Base-by-base conservation (phyloP, 805 yeast genomes). In the Candida jianshihensis region DNA sequence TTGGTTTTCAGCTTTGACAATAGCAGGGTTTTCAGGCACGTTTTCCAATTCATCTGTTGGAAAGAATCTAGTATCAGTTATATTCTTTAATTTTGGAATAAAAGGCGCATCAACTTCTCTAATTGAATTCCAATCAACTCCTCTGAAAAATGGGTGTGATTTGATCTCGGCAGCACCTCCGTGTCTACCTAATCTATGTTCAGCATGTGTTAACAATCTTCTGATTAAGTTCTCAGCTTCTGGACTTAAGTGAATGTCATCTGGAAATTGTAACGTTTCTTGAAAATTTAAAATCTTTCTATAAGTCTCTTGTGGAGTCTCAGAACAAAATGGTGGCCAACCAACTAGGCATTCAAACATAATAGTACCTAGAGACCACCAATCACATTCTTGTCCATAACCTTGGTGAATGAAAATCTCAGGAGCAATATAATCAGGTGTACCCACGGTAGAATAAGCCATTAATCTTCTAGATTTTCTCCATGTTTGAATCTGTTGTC, bases 301-400 rank as follows among this genome's bases (percentile, higher is more conserved):
- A 61, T 94, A 92, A 1, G 98, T 92, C 59, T 94, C 98, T 54
- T 92, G 95, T 33, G 94, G 87, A 30, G 85, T 76, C 31, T 88
- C 77, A 2, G 98, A 97, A 21, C 95, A 81, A 55, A 92, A 92
- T 34, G 99, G 99, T 10, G 99, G 95, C 64, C 87, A 92, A 2
- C 98, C 97, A 42, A 92, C 92, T 41, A 92, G 73, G 35, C 96
- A 85, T 63, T 92, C 99, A 58, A 90, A 92, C 39, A 92, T 70
- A 81, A 92, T 94, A 56, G 98, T 89, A 8, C 98, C 99, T 38
- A 92, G 68, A 1, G 97, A 89, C 99, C 99, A 92, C 64, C 94
- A 92, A 64, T 92, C 99, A 45, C 94, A 92, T 20, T 97, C 90
- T 58, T 81, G 90, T 54, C 94, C 96, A 59, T 92, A 92, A 44